Conservation (phyloP, 495 filamentous ascomycete genomes). For the Penicillium angulare region DNA sequence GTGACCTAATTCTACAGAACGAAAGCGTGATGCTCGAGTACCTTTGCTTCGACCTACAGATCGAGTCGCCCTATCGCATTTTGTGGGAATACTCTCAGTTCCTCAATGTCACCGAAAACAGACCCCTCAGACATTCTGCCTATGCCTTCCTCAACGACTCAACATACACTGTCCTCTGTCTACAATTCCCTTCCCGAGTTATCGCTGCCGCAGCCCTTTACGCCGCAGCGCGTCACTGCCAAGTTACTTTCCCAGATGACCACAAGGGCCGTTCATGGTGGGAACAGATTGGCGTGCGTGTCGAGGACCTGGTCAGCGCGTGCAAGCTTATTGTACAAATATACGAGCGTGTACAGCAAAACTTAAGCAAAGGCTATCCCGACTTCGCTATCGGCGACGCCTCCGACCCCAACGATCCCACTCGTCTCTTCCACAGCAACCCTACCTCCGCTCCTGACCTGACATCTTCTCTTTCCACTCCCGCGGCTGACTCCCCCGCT, state of each 20-base stretch:
- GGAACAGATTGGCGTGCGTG: conserved; percentile 63
- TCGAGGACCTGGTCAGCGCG: conserved; percentile 62
- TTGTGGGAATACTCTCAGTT: conserved; percentile 74
- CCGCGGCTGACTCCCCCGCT: conserved; percentile 16
- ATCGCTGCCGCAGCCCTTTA: conserved; percentile 87
- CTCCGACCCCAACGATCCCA: conserved; percentile 31
- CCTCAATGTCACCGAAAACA: conserved; percentile 68
- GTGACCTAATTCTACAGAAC: conserved; percentile 83
- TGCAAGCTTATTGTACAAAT: conserved; percentile 70
- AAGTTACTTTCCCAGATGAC: conserved; percentile 71
- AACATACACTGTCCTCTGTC: conserved; percentile 75
- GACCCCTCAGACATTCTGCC: conserved; percentile 72
- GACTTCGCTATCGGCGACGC: conserved; percentile 24
- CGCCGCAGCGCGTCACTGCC: conserved; percentile 69
- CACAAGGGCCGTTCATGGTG: conserved; percentile 80
- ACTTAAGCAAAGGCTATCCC: conserved; percentile 44
- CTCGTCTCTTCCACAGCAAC: conserved; percentile 27
- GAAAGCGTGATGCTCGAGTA: conserved; percentile 90
- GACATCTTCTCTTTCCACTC: conserved; percentile 17
- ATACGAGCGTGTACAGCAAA: conserved; percentile 63
- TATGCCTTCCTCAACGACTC: conserved; percentile 94
- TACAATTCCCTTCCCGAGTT: conserved; percentile 73
- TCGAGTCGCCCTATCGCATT: conserved; percentile 79
- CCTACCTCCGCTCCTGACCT: conserved; percentile 10
- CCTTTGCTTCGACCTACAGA: conserved; percentile 89